Evolutionary conservation across 345 rosid species (phyloP).

Genomic region (Ailanthus altissimus): DNA sequence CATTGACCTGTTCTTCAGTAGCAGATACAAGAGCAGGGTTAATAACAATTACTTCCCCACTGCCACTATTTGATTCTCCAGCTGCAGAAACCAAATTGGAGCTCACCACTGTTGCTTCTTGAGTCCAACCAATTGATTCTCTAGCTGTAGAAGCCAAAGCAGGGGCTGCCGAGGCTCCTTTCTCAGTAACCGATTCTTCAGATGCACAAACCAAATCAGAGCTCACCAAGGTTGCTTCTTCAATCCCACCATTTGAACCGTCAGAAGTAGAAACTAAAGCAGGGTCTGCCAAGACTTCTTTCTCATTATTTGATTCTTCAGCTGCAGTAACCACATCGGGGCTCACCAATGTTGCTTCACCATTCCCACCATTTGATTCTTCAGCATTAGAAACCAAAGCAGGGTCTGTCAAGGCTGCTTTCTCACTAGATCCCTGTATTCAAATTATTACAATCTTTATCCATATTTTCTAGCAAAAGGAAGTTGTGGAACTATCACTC

Average conservation of each 20-base stretch:
- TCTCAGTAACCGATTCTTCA: constrained; percentile 17
- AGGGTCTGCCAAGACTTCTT: constrained; percentile 8
- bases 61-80: constrained; percentile 19
- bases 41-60: constrained; percentile 3
- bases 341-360: neutral
- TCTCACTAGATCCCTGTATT: constrained; percentile 36
- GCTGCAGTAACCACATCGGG: constrained; percentile 7
- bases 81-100: constrained; percentile 18
- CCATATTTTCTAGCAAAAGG: neutral
- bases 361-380: neutral
- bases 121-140: constrained; percentile 15
- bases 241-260: neutral
- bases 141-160: constrained; percentile 21
- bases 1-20: constrained; percentile 19
- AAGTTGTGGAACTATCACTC: neutral
- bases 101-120: constrained; percentile 15
- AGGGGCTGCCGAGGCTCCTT: constrained; percentile 8
- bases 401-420: constrained; percentile 8
- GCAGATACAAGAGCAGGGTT: constrained; percentile 19
- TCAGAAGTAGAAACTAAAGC: constrained; percentile 19
- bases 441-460: constrained; percentile 15
- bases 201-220: constrained; percentile 9
- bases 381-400: constrained; percentile 18
- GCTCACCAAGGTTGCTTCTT: neutral
- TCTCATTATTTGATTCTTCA: constrained; percentile 22